Evolutionary conservation across 805 yeast genomes (phyloP).

Genomic region (Blastobotrys americana): DNA sequence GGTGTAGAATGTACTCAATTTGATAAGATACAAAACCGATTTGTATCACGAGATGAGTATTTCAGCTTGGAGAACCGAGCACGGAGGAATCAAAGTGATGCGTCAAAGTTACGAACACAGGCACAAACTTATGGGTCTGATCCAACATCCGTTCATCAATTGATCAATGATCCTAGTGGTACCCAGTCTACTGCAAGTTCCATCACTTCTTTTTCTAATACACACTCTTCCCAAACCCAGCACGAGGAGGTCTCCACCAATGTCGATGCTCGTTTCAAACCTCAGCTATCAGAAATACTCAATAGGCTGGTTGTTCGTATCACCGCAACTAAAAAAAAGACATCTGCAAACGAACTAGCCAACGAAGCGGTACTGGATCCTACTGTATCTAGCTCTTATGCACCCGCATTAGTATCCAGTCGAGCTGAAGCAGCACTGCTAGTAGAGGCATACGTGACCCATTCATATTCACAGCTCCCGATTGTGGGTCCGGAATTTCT

Average conservation of each 20-base stretch:
- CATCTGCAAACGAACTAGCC: neutral
- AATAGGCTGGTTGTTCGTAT: neutral
- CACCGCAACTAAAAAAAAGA: neutral
- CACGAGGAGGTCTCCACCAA: too few species aligned
- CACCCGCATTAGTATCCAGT: neutral
- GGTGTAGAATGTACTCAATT: neutral
- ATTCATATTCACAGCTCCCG: neutral
- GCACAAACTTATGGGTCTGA: too few species aligned
- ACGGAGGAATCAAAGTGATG: too few species aligned
- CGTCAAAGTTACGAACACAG: too few species aligned
- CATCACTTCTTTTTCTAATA: too few species aligned
- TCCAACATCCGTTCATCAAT: too few species aligned
- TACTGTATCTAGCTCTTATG: neutral
- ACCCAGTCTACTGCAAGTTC: too few species aligned
- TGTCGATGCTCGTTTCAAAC: too few species aligned
- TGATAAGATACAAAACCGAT: neutral
- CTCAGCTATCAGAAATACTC: neutral
- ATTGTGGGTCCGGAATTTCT: neutral
- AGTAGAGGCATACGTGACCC: neutral
- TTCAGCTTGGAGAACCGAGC: too few species aligned
- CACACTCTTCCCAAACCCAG: too few species aligned
- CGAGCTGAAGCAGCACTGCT: neutral
- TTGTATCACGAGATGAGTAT: neutral
- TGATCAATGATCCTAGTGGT: too few species aligned
- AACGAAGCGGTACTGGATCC: neutral